Conservation (phyloP, 805 yeast genomes). For the Sugiyamaella marilandica region DNA sequence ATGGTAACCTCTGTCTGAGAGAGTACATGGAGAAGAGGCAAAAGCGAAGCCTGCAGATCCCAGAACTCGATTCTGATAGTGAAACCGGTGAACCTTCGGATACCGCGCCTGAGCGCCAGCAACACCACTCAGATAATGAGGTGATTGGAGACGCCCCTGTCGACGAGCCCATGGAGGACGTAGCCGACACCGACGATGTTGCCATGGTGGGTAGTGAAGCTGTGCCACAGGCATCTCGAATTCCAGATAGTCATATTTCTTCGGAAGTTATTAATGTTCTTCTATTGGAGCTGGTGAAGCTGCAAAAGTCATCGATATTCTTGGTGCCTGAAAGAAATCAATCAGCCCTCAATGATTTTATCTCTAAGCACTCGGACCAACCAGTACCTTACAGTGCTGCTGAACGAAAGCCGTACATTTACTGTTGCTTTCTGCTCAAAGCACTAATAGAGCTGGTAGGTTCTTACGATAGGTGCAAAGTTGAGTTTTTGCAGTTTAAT, state of each 20-base stretch:
- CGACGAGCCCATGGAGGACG: background rate
- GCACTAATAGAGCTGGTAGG: constrained; percentile 64
- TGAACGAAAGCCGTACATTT: constrained; percentile 53
- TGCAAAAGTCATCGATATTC: constrained; percentile 38
- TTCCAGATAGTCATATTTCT: constrained; percentile 14
- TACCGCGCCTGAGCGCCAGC: constrained; percentile 8
- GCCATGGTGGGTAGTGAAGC: constrained; percentile 4
- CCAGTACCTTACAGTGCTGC: constrained; percentile 21
- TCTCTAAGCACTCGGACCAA: constrained; percentile 1
- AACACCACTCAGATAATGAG: background rate
- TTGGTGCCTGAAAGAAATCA: constrained; percentile 21
- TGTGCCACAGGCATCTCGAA: background rate
- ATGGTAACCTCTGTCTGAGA: constrained; percentile 25
- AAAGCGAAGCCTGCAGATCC: constrained; percentile 11
- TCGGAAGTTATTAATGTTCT: constrained; percentile 63
- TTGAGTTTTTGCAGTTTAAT: constrained; percentile 75
- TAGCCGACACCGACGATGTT: constrained; percentile 6
- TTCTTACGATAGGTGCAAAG: constrained; percentile 75
- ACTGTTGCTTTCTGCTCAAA: constrained; percentile 64
- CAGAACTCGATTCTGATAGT: background rate
- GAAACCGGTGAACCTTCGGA: constrained; percentile 14
- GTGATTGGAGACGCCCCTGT: background rate
- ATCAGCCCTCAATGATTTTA: constrained; percentile 14
- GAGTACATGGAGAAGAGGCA: constrained; percentile 14
- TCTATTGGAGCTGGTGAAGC: constrained; percentile 59